phyloP scores from a whole-genome alignment of 441 rosid species.

The Populus tomentosa region DNA sequence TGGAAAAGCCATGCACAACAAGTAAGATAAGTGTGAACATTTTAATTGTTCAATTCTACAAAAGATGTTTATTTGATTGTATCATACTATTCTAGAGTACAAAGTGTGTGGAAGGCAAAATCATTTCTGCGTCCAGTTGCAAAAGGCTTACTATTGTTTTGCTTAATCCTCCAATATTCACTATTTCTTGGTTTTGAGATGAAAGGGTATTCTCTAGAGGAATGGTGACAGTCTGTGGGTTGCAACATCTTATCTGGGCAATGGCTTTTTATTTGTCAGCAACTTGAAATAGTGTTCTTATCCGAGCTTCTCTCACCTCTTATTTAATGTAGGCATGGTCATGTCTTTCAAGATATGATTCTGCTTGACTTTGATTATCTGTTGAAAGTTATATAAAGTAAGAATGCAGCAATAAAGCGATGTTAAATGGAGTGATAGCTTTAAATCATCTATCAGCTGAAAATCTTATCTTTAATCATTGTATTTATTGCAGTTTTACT shows the following conservation, averaged over 20 bases:
- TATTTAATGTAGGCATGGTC: neutral
- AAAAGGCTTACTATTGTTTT: neutral
- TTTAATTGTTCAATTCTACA: neutral
- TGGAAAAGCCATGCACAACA: neutral
- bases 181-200: neutral
- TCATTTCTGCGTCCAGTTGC: neutral
- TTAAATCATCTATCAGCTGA: neutral
- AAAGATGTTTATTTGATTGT: neutral
- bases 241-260: neutral
- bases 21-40: neutral
- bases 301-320: neutral
- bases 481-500: slow-evolving; percentile 45
- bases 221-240: slow-evolving; percentile 7
- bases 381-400: neutral
- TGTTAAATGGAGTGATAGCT: neutral
- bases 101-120: neutral
- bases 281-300: neutral
- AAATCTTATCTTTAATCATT: slow-evolving; percentile 7
- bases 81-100: neutral
- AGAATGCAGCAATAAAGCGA: neutral
- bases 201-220: neutral
- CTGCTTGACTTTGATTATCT: neutral
- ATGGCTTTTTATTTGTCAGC: neutral
- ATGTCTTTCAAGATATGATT: slow-evolving; percentile 3
- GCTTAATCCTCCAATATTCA: slow-evolving; percentile 7